Evolutionary conservation across 768 basidiomycete species (phyloP).

Genomic region (Mycena vulgaris): DNA sequence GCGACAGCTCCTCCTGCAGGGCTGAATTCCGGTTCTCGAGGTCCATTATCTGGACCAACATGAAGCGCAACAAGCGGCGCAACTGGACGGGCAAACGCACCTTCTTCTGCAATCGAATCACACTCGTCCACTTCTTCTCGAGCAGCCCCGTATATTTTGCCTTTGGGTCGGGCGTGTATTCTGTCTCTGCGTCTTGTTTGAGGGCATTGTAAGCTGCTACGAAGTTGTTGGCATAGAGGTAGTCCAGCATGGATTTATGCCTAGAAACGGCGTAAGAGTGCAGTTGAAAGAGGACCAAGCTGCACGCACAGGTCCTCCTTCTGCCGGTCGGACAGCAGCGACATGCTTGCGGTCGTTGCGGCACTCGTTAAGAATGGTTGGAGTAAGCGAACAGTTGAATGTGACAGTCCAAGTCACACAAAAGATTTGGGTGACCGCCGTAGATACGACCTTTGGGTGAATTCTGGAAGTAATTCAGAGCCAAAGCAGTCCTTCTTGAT

Average conservation of each 20-base stretch:
- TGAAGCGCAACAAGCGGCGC: slow-evolving; percentile 27
- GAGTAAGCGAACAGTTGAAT: slow-evolving; percentile 35
- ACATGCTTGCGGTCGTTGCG: slow-evolving; percentile 41
- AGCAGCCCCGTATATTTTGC: slow-evolving; percentile 89
- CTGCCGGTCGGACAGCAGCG: slow-evolving; percentile 52
- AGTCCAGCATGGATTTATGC: slow-evolving; percentile 87
- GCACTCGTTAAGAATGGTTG: slow-evolving; percentile 26
- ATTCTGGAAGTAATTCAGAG: neutral
- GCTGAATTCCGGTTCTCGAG: slow-evolving; percentile 88
- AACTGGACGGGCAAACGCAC: slow-evolving; percentile 19
- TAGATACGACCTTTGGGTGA: slow-evolving; percentile 29
- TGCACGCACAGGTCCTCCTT: slow-evolving; percentile 50
- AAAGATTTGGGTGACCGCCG: slow-evolving; percentile 52
- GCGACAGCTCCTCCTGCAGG: slow-evolving; percentile 78
- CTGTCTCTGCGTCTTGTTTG: slow-evolving; percentile 67
- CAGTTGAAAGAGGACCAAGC: neutral
- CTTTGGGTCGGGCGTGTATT: slow-evolving; percentile 88
- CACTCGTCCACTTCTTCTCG: slow-evolving; percentile 99
- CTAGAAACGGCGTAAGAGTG: slow-evolving; percentile 52
- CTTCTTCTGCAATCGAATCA: slow-evolving; percentile 85
- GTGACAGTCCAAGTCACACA: slow-evolving; percentile 51
- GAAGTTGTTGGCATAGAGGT: slow-evolving; percentile 78
- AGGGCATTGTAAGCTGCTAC: slow-evolving; percentile 73
- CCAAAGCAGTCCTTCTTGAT: slow-evolving; percentile 11
- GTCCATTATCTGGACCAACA: slow-evolving; percentile 86